Base-by-base conservation (phyloP, 768 basidiomycete genomes). In the Dacryopinax spathularia region DNA sequence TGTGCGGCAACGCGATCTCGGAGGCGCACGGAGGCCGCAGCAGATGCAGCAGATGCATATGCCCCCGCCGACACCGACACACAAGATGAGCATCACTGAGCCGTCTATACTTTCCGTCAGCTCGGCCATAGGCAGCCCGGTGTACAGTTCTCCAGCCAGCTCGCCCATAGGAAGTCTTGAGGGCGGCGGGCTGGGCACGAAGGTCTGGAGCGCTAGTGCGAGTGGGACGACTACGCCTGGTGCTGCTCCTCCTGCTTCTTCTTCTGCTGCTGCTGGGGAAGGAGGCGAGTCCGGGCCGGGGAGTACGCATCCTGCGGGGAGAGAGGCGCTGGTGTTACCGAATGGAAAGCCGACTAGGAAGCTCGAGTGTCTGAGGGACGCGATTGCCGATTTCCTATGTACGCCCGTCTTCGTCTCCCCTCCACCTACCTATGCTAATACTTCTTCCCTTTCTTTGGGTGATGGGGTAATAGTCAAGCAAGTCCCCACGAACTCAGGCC, bases 51-150 rank as follows among this genome's bases (percentile, higher is more conserved):
- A 12, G 7, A 20, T 9, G 43, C n/a, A n/a, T 44, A 44, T 22
- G 22, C 5, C 13, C 5, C 48, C 5, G 39, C 39, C 48, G 18
- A n/a, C 20, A 22, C 48, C 48, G 18, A 56, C 48, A 29, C 48
- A 56, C 48, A 56, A 56, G 48, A 56, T 56, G 48, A 56, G 31
- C 48, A 56, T 56, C 48, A 15, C 48, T 29, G 48, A 56, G 48
- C 25, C 48, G 29, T 29, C 48, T 10, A 27, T 29, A 13, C 25
- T 56, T 15, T 56, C 48, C 13, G n/a, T n/a, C n/a, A n/a, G n/a
- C n/a, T 15, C 13, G 4, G 48, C 48, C 13, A 56, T 56, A 9
- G 48, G 48, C 25, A 56, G 48, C 31, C 48, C 48, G 2, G 29
- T 56, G 6, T 31, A 25, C 22, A 56, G 48, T 29, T 56, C 48